A percentile compares a stretch with the other conserved stretches of the same genome.
phyloP scores from a whole-genome alignment of 2,329 filamentous ascomycete genomes.

The Phialophora macrospora region DNA sequence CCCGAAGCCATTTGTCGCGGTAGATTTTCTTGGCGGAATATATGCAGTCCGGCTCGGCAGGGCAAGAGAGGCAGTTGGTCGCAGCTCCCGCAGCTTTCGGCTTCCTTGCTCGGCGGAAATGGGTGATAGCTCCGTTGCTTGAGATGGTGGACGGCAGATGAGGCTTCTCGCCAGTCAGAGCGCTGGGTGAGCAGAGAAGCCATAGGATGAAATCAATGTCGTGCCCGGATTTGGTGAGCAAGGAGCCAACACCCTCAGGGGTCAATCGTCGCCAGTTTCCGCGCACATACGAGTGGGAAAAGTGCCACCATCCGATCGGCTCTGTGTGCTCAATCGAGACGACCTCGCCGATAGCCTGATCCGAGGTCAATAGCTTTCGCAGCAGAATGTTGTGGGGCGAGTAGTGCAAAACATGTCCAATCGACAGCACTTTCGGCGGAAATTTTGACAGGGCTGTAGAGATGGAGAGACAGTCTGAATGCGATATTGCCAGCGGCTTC shows the following conservation, averaged over 20 bases:
- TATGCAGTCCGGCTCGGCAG: slow-evolving; percentile 73
- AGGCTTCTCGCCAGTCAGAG: slow-evolving; percentile 53
- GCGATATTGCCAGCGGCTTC: slow-evolving; percentile 83
- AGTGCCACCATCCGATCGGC: slow-evolving; percentile 96
- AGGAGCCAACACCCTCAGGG: slow-evolving; percentile 70
- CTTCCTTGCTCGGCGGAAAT: slow-evolving; percentile 77
- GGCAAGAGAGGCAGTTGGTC: slow-evolving; percentile 86
- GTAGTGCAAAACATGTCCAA: slow-evolving; percentile 92
- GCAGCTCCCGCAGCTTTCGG: slow-evolving; percentile 73
- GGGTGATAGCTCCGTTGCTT: slow-evolving; percentile 75
- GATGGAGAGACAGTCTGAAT: slow-evolving; percentile 72
- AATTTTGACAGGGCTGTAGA: slow-evolving; percentile 38
- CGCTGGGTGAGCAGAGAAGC: slow-evolving; percentile 77
- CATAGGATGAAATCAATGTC: slow-evolving; percentile 93
- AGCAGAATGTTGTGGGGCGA: slow-evolving; percentile 90
- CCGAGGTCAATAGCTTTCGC: slow-evolving; percentile 74
- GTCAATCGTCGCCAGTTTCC: slow-evolving; percentile 91
- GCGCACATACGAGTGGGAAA: slow-evolving; percentile 83
- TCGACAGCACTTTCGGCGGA: slow-evolving; percentile 70
- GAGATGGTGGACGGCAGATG: slow-evolving; percentile 78
- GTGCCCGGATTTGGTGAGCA: slow-evolving; percentile 95
- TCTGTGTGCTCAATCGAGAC: slow-evolving; percentile 89
- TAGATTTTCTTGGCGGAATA: slow-evolving; percentile 89
- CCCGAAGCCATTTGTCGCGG: slow-evolving; percentile 68
- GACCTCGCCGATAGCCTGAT: slow-evolving; percentile 80